phyloP scores from a whole-genome alignment of 176 grass and related monocot species.

The Hyparrhenia diplandra region DNA sequence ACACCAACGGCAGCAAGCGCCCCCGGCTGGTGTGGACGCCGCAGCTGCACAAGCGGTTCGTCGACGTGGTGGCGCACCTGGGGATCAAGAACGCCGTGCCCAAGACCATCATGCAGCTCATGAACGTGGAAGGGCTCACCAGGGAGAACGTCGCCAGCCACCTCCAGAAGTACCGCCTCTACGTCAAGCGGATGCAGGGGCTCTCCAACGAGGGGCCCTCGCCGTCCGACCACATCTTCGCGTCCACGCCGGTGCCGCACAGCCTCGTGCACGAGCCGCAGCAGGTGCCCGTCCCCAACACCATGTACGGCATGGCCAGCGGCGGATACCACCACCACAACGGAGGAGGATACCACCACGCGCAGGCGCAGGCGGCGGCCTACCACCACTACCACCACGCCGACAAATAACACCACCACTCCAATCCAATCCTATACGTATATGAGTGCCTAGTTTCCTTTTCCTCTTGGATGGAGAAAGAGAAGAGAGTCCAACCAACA shows the following conservation, averaged over 20 bases:
- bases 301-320: neutral
- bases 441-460: too few relatives aligned
- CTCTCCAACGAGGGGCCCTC: slow-evolving; percentile 49
- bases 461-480: too few relatives aligned
- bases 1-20: neutral
- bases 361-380: neutral
- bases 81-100: slow-evolving; percentile 90
- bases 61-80: slow-evolving; percentile 90
- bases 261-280: slow-evolving; percentile 5
- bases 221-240: slow-evolving; percentile 53
- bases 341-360: neutral
- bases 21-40: slow-evolving; percentile 86
- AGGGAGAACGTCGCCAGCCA: slow-evolving; percentile 93
- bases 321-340: too few relatives aligned
- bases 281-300: neutral
- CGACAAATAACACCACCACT: neutral
- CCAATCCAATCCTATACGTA: too few relatives aligned
- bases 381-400: neutral
- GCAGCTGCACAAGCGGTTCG: slow-evolving; percentile 95
- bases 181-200: slow-evolving; percentile 74
- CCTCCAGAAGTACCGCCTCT: slow-evolving; percentile 90
- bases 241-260: slow-evolving; percentile 45
- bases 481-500: too few relatives aligned
- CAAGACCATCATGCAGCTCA: slow-evolving; percentile 96
- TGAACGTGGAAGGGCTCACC: slow-evolving; percentile 91